A percentile compares a stretch with the other conserved stretches of the same genome.
phyloP scores from a whole-genome alignment of 129 eudicot species.

The Daucus carota region DNA sequence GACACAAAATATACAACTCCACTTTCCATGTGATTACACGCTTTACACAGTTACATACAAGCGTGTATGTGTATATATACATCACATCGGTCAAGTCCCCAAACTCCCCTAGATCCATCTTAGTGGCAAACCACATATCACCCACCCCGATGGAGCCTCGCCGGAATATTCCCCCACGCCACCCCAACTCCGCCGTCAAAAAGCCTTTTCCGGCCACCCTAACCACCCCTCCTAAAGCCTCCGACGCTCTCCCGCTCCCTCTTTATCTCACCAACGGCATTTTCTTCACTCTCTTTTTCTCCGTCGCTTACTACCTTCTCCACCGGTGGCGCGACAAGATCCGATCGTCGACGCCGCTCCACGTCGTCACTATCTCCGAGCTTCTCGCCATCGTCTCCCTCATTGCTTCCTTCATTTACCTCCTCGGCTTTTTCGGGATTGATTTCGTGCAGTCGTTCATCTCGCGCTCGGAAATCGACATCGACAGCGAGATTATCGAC shows the following conservation, averaged over 20 bases:
- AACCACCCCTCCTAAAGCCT: conserved; percentile 39
- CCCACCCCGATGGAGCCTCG: neutral
- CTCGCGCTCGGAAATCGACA: conserved; percentile 24
- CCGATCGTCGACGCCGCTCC: conserved; percentile 57
- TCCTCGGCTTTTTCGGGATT: conserved; percentile 60
- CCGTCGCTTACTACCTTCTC: conserved; percentile 58
- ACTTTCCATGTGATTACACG: neutral
- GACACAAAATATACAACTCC: neutral
- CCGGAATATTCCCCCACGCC: neutral
- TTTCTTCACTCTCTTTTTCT: conserved; percentile 66
- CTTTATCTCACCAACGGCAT: conserved; percentile 65
- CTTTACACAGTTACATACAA: neutral
- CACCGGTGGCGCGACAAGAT: conserved; percentile 73
- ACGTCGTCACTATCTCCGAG: conserved; percentile 56
- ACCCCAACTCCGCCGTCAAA: neutral
- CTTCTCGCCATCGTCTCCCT: conserved; percentile 43
- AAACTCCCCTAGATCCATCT: conserved; percentile 4
- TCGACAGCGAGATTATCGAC: conserved; percentile 12
- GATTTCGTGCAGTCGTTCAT: conserved; percentile 62
- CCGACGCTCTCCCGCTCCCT: conserved; percentile 74
- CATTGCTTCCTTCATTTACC: conserved; percentile 59
- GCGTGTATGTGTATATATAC: neutral
- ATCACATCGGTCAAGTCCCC: neutral
- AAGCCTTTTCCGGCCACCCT: conserved; percentile 4
- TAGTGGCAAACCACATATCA: neutral